phyloP scores from a whole-genome alignment of 2,329 filamentous ascomycete genomes.

The Plectosphaerella plurivora region DNA sequence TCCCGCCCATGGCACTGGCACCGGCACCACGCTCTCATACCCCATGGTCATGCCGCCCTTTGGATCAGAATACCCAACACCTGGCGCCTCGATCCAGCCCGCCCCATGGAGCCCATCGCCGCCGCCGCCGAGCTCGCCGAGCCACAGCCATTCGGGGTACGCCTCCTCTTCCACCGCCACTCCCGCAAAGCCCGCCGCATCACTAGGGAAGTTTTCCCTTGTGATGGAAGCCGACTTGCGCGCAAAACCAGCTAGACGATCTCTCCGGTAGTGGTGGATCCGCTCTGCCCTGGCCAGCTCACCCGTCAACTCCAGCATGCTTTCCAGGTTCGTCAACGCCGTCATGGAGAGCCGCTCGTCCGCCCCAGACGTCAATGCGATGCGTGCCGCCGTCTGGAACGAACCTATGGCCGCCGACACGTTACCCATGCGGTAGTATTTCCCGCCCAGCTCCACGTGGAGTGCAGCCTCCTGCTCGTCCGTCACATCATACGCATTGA shows the following conservation, averaged over 20 bases:
- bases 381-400: constrained; percentile 22
- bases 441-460: constrained; percentile 25
- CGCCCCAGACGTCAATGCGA: constrained; percentile 19
- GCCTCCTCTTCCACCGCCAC: constrained; percentile 2
- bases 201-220: constrained; percentile 6
- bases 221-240: constrained; percentile 14
- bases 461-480: constrained; percentile 25
- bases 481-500: constrained; percentile 22
- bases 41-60: background rate
- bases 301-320: constrained; percentile 16
- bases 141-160: constrained; percentile 12
- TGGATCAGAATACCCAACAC: background rate
- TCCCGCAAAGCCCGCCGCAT: background rate
- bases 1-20: background rate
- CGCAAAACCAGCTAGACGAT: constrained; percentile 22
- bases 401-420: constrained; percentile 20
- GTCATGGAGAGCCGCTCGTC: constrained; percentile 25
- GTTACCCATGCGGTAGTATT: constrained; percentile 22
- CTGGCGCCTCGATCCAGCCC: background rate
- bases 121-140: background rate
- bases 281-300: constrained; percentile 17
- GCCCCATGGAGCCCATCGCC: background rate
- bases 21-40: background rate
- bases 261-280: constrained; percentile 21
- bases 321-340: constrained; percentile 28